Base-by-base conservation (phyloP, 345 rosid species). In the Dimocarpus longan region DNA sequence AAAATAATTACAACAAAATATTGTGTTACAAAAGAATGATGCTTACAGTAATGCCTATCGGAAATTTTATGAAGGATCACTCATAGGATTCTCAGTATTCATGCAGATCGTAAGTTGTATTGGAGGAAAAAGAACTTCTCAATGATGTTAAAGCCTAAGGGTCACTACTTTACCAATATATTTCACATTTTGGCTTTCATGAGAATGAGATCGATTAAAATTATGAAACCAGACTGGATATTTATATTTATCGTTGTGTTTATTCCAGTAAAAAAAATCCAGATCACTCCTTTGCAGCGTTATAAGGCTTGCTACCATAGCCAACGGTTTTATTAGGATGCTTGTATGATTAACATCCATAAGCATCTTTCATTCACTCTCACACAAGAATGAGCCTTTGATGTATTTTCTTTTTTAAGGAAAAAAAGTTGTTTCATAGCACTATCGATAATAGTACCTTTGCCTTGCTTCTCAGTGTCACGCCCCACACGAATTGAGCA, bases 401-500 rank as follows among this genome's bases (percentile, higher is more conserved):
- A 46, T 46, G 52, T 46, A 11, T 32, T 32, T 32, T 32, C 37
- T 1, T 59, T 18, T 18, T 19, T 19, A 16, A 5, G 6, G 16
- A 59, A 48, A 0, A 50, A 42, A 48, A 16, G 21, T 68, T 40
- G 24, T 8, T 28, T 52, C 66, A 50, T 8, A 2, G 57, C 2
- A 8, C 28, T 48, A n/a, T 76, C 3, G 0, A 59, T 52, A 74
- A 32, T 10, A 69, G 6, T 88, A 95, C 98, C 98, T 93, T 96
- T 96, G 80, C 97, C 94, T 62, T 87, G 69, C 85, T 89, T 83
- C 89, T 96, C 99, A 18, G 99, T 96, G 50, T 91, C 99, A 81
- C 97, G 97, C 5, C 99, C 99, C 85, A 96, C 98, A 40, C 99
- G 91, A 79, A 96, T 90, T 3, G 97, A 96, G 86, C 97, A 91